phyloP scores from a whole-genome alignment of 495 filamentous ascomycete genomes.

The Daldinia bambusicola region DNA sequence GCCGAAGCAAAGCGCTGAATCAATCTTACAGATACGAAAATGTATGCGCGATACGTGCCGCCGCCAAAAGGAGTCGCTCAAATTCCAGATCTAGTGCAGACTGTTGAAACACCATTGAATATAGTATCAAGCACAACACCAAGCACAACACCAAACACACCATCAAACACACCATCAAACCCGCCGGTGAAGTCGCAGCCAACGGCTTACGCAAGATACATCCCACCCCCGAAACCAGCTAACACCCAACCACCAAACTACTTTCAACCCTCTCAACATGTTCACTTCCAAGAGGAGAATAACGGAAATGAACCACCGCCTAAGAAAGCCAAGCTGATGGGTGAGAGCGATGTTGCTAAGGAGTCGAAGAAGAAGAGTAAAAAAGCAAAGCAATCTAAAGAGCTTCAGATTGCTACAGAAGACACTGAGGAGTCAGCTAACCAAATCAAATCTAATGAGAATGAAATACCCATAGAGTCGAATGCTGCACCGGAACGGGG shows the following conservation, averaged over 20 bases:
- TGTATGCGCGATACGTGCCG: slow-evolving; percentile 58
- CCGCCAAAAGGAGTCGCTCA: slow-evolving; percentile 44
- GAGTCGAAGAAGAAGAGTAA: slow-evolving; percentile 37
- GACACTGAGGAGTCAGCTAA: slow-evolving; percentile 6
- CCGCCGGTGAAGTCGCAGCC: slow-evolving; percentile 33
- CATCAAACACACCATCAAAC: neutral
- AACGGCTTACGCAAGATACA: slow-evolving; percentile 57
- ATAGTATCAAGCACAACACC: too few species aligned
- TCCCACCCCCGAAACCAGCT: slow-evolving; percentile 44
- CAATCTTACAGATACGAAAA: slow-evolving; percentile 33
- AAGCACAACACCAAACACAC: too few species aligned
- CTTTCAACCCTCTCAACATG: slow-evolving; percentile 32
- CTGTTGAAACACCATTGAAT: slow-evolving; percentile 6
- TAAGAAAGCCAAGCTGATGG: slow-evolving; percentile 39
- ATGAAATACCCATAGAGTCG: neutral
- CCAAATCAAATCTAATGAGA: slow-evolving; percentile 2
- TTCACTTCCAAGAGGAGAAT: slow-evolving; percentile 35
- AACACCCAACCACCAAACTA: slow-evolving; percentile 29
- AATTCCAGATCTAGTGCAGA: slow-evolving; percentile 8
- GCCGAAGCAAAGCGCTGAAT: neutral
- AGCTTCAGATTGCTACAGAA: neutral
- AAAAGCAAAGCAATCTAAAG: slow-evolving; percentile 38
- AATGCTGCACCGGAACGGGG: slow-evolving; percentile 1
- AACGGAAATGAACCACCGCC: slow-evolving; percentile 34
- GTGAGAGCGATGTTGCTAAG: slow-evolving; percentile 17